These are phyloP conservation scores for Anthracocystis walkeri DNA, from an alignment of 1,284 basidiomycete species.

Conservation along the genomic window DNA sequence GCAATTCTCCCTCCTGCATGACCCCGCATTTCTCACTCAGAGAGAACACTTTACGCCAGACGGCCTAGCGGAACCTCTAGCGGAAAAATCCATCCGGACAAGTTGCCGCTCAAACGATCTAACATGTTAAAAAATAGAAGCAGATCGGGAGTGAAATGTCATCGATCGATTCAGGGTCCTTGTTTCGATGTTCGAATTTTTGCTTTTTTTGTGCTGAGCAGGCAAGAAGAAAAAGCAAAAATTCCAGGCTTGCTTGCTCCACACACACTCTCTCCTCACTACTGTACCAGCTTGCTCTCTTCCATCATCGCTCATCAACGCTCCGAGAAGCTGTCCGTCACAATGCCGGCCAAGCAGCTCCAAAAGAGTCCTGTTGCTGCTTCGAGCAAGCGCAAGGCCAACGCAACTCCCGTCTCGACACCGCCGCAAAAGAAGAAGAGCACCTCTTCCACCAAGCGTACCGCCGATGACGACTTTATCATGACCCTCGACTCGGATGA, in stretches of 20 bases:
- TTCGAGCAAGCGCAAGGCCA: constrained; percentile 37
- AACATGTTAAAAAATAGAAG: neutral
- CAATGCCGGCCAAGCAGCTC: constrained; percentile 26
- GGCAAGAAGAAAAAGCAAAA: neutral
- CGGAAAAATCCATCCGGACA: constrained; percentile 18
- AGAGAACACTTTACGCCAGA: constrained; percentile 37
- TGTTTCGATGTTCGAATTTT: neutral
- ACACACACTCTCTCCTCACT: neutral
- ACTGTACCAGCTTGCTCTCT: neutral
- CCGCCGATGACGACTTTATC: constrained; percentile 60
- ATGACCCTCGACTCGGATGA: constrained; percentile 69
- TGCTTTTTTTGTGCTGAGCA: neutral
- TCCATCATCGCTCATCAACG: neutral
- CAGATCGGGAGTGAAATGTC: neutral
- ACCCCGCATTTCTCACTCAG: too few species aligned
- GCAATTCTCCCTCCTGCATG: constrained; percentile 10
- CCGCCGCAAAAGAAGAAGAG: constrained; percentile 28
- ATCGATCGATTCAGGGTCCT: constrained; percentile 24
- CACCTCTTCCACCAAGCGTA: constrained; percentile 3
- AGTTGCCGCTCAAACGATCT: constrained; percentile 15
- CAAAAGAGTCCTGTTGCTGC: constrained; percentile 17
- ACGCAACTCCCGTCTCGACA: constrained; percentile 11
- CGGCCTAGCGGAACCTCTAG: constrained; percentile 40
- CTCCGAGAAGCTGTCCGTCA: neutral
- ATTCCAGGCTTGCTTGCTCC: neutral